These are phyloP conservation scores for Collybia sp. DNA, from an alignment of 768 basidiomycete genomes.

Conservation along the genomic window DNA sequence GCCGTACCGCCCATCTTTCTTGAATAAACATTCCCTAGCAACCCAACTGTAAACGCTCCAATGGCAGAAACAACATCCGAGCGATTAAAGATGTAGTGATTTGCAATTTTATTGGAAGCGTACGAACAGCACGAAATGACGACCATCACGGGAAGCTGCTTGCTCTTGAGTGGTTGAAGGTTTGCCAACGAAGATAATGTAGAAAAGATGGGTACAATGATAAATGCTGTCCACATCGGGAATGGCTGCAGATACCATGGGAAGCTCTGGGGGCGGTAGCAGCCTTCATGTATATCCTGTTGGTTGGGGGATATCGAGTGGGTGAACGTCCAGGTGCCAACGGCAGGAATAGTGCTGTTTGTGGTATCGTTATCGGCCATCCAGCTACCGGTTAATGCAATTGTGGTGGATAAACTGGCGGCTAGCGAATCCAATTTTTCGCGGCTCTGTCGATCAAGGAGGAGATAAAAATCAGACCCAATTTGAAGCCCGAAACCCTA, in stretches of 20 bases:
- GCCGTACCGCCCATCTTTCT: slow-evolving; percentile 81
- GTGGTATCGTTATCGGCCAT: slow-evolving; percentile 48
- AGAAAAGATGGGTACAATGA: slow-evolving; percentile 76
- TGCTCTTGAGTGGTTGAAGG: slow-evolving; percentile 68
- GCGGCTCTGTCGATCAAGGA: slow-evolving; percentile 58
- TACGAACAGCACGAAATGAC: slow-evolving; percentile 78
- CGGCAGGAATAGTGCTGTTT: slow-evolving; percentile 37
- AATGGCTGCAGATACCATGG: slow-evolving; percentile 82
- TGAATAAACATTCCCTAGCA: slow-evolving; percentile 79
- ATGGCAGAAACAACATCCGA: slow-evolving; percentile 83
- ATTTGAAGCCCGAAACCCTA: slow-evolving; percentile 82
- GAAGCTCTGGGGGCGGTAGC: slow-evolving; percentile 60
- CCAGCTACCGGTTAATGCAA: slow-evolving; percentile 64
- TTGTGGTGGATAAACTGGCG: slow-evolving; percentile 39
- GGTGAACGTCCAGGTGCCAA: slow-evolving; percentile 65
- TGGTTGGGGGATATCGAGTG: slow-evolving; percentile 41
- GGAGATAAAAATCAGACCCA: slow-evolving; percentile 74
- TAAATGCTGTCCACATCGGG: slow-evolving; percentile 71
- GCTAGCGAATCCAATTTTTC: slow-evolving; percentile 50
- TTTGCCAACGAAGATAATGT: slow-evolving; percentile 70
- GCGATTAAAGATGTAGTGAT: slow-evolving; percentile 80
- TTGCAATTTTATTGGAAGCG: slow-evolving; percentile 76
- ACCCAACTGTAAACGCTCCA: slow-evolving; percentile 77
- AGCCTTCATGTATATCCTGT: slow-evolving; percentile 55
- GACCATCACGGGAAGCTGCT: slow-evolving; percentile 79